These are phyloP conservation scores for Bocquillonia castaneifolia DNA, from an alignment of 441 rosid genomes.

Conservation along the genomic window DNA sequence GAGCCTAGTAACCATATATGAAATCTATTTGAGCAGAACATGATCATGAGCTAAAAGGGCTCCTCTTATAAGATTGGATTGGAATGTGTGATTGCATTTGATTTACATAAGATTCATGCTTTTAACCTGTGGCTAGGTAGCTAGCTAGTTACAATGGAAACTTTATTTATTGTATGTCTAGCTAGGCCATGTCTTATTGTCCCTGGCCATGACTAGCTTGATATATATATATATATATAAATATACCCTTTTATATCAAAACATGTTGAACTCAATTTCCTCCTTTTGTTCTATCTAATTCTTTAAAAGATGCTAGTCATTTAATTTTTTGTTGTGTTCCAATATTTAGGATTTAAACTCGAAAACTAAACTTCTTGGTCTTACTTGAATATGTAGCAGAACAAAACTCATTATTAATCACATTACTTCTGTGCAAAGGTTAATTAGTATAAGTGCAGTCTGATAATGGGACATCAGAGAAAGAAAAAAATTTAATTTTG, in stretches of 20 bases:
- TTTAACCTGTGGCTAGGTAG: not conserved
- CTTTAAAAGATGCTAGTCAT: not conserved
- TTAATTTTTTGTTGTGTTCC: too few species aligned
- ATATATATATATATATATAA: too few species aligned
- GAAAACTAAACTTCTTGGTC: too few species aligned
- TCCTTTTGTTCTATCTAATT: not conserved
- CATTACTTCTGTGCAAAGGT: too few species aligned
- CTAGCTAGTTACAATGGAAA: not conserved
- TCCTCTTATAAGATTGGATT: constrained; percentile 3
- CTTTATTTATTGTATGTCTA: not conserved
- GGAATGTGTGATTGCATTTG: too few species aligned
- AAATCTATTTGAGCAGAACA: not conserved
- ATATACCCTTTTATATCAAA: not conserved
- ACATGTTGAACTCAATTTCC: not conserved
- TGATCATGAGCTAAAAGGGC: not conserved
- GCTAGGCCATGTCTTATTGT: not conserved
- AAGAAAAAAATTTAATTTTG: too few species aligned
- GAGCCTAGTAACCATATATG: too few species aligned
- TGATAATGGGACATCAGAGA: too few species aligned
- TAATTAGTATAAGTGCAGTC: too few species aligned
- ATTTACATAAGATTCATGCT: not conserved
- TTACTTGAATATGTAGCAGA: too few species aligned
- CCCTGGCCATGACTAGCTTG: not conserved
- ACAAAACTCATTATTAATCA: too few species aligned
- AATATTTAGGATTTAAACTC: too few species aligned